Base-by-base conservation (phyloP, 1,139 yeast genomes). In the Scheffersomyces segobiensis region DNA sequence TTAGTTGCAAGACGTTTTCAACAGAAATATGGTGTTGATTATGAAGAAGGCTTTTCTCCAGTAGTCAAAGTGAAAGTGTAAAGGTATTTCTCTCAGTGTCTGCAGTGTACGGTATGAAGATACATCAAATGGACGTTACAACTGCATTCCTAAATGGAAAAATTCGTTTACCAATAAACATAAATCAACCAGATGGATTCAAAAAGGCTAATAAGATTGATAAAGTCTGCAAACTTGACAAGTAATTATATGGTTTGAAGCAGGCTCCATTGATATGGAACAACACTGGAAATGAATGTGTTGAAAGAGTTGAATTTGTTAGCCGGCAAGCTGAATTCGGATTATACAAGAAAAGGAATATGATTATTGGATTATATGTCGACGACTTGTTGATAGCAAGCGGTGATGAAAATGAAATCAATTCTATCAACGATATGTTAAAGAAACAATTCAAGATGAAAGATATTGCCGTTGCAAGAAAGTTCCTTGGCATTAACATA, bases 41-140 rank as follows among this genome's bases (percentile, higher is more conserved):
- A 67, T 53, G 46, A 55, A 67, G n/a, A 68, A 42, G 60, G 66
- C 5, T 68, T 64, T 57, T 62, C 70, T 19, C 69, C 70, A 5
- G 71, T 66, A 20, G 57, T 67, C 12, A 52, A 48, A 51, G 52
- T 42, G 66, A 62, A 19, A 54, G 62, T 12, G n/a, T 62, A 64
- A 42, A 65, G n/a, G 14, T 59, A 7, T 49, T 65, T 12, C 48
- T 68, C n/a, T 65, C 68, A 3, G 5, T 60, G 4, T 39, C 51
- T 8, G 22, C 54, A 18, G 20, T 46, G 8, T 32, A 18, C 17
- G 53, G 53, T 2, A 50, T 60, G 21, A 21, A 22, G 2, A n/a
- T 68, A 10, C 62, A 66, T 50, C 69, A 67, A 42, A 61, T 63
- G 65, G 71, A 67, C 56, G 65, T 67, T 8, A 57, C 68, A 21